Conservation (phyloP, 352 stramenopile genomes). For the Globisporangium camurandrum region DNA sequence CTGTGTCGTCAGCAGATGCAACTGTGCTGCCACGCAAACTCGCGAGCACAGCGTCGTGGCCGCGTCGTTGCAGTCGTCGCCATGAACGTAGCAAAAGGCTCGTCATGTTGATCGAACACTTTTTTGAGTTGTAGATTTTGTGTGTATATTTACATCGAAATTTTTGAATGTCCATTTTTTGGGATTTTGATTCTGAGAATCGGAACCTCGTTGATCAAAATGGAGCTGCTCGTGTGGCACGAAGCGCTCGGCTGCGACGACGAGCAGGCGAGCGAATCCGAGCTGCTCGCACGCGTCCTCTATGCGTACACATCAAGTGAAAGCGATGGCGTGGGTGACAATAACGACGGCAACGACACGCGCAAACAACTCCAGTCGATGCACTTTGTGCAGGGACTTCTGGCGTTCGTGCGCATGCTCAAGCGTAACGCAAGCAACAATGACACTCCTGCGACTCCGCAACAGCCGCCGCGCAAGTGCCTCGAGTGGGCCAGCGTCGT, state of each 20-base stretch:
- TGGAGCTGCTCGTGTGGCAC: conserved; percentile 58
- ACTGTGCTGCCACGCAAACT: conserved; percentile 15
- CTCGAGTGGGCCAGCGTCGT: conserved; percentile 36
- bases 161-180: not conserved
- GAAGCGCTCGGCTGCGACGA: conserved; percentile 57
- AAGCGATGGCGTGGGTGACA: not conserved
- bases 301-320: conserved; percentile 17
- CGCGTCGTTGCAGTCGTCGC: conserved; percentile 15
- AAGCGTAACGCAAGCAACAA: conserved; percentile 3
- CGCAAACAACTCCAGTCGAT: conserved; percentile 23
- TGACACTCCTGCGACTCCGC: no score
- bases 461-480: not conserved
- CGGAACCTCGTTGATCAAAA: conserved; percentile 4
- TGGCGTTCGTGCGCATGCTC: conserved; percentile 41
- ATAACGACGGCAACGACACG: not conserved
- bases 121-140: not conserved
- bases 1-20: no score
- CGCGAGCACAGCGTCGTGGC: conserved; percentile 21
- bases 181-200: not conserved
- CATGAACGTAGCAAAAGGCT: not conserved
- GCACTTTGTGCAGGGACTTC: conserved; percentile 42
- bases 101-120: not conserved
- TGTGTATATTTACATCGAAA: not conserved
- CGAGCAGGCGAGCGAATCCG: conserved; percentile 49
- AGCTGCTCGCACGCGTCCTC: conserved; percentile 38